phyloP scores from a whole-genome alignment of 202 grass and related monocot genomes.

The Cymbopogon flexuosus region DNA sequence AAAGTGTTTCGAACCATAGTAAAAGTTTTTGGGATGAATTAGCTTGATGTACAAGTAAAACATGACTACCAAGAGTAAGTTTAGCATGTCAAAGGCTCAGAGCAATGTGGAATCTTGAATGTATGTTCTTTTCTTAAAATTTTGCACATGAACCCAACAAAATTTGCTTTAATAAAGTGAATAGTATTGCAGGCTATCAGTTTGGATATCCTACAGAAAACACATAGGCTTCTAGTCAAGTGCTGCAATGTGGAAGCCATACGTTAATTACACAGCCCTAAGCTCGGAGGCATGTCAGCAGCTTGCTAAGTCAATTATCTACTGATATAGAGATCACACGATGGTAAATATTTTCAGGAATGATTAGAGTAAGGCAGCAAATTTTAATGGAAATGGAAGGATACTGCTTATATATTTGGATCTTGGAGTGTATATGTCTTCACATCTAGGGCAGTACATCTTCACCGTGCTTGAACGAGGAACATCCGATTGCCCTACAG shows the following conservation, averaged over 20 bases:
- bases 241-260: background rate
- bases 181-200: constrained; percentile 1
- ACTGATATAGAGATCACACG: background rate
- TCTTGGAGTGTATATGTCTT: constrained; percentile 74
- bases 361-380: background rate
- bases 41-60: background rate
- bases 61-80: constrained; percentile 11
- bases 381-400: constrained; percentile 45
- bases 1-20: background rate
- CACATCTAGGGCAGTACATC: constrained; percentile 85
- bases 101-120: background rate
- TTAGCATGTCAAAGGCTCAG: background rate
- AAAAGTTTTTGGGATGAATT: background rate
- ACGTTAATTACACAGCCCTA: background rate
- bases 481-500: constrained; percentile 78
- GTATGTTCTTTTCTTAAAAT: background rate
- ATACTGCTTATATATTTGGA: constrained; percentile 90
- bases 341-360: background rate
- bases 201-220: background rate
- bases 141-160: background rate
- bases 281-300: background rate
- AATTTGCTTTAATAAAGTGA: constrained; percentile 1
- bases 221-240: constrained; percentile 9
- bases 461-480: constrained; percentile 72
- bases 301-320: constrained; percentile 2